phyloP scores from a whole-genome alignment of 2,329 filamentous ascomycete species.

The Epichloe baconii region DNA sequence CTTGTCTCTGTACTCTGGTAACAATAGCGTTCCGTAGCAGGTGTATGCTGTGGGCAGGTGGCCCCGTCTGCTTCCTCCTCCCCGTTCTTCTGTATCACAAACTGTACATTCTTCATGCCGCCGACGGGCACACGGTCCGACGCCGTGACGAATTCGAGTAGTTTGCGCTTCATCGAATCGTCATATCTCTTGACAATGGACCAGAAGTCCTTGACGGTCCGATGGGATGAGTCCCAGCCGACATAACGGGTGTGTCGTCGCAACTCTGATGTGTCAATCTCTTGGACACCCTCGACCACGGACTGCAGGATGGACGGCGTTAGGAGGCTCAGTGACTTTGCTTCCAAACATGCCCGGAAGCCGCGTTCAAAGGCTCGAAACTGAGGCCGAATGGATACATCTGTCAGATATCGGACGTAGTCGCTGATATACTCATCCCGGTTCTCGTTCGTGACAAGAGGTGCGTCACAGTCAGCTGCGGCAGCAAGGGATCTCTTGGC shows the following conservation, averaged over 20 bases:
- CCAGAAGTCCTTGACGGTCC: slow-evolving; percentile 73
- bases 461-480: slow-evolving; percentile 35
- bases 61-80: slow-evolving; percentile 40
- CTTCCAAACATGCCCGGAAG: slow-evolving; percentile 62
- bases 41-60: slow-evolving; percentile 78
- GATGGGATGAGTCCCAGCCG: slow-evolving; percentile 59
- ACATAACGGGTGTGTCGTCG: slow-evolving; percentile 64
- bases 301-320: slow-evolving; percentile 58
- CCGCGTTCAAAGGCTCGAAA: slow-evolving; percentile 70
- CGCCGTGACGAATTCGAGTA: slow-evolving; percentile 92
- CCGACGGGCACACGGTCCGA: slow-evolving; percentile 82
- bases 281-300: slow-evolving; percentile 69
- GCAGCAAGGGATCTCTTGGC: slow-evolving; percentile 14
- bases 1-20: slow-evolving; percentile 68
- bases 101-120: slow-evolving; percentile 69
- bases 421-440: slow-evolving; percentile 66
- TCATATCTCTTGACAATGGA: slow-evolving; percentile 56
- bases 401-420: slow-evolving; percentile 73
- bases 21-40: slow-evolving; percentile 76
- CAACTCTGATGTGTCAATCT: slow-evolving; percentile 66
- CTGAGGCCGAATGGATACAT: slow-evolving; percentile 64
- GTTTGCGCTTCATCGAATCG: slow-evolving; percentile 54
- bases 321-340: slow-evolving; percentile 59
- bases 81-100: slow-evolving; percentile 69
- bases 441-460: slow-evolving; percentile 70